phyloP scores from a whole-genome alignment of 2,329 filamentous ascomycete genomes.

The Talaromyces islandicus region DNA sequence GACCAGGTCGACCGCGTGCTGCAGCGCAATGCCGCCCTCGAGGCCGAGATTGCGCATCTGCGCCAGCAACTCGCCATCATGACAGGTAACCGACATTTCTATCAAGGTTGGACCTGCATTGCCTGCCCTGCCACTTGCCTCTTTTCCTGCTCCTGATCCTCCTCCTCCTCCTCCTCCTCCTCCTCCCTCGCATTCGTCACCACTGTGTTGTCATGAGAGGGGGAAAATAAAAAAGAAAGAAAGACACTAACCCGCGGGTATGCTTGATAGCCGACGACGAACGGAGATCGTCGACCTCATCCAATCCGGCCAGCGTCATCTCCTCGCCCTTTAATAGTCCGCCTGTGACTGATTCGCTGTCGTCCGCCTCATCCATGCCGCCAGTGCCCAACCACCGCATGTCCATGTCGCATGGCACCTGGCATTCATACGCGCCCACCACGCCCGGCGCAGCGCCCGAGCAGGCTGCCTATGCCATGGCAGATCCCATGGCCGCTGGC shows the following conservation, averaged over 20 bases:
- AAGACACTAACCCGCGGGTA: background rate
- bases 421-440: conserved; percentile 9
- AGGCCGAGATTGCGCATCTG: conserved; percentile 50
- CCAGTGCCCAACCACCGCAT: conserved; percentile 7
- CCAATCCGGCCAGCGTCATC: conserved; percentile 11
- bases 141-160: background rate
- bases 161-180: background rate
- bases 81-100: conserved; percentile 15
- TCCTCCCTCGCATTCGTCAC: background rate
- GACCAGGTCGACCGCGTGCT: conserved; percentile 49
- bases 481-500: background rate
- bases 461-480: conserved; percentile 1
- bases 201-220: background rate
- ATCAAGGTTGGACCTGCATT: conserved; percentile 5
- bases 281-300: conserved; percentile 12
- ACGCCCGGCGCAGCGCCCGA: background rate
- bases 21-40: conserved; percentile 48
- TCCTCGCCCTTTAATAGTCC: conserved; percentile 10
- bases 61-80: conserved; percentile 40
- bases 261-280: conserved; percentile 6
- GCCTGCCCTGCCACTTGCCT: background rate
- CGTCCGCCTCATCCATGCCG: conserved; percentile 6
- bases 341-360: conserved; percentile 4
- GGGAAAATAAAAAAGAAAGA: too few relatives aligned
- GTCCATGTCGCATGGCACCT: conserved; percentile 8